Percentiles rank a stretch among this genome's conserved stretches.
phyloP scores from a whole-genome alignment of 2,329 filamentous ascomycete genomes.

The Sclerotinia minor region DNA sequence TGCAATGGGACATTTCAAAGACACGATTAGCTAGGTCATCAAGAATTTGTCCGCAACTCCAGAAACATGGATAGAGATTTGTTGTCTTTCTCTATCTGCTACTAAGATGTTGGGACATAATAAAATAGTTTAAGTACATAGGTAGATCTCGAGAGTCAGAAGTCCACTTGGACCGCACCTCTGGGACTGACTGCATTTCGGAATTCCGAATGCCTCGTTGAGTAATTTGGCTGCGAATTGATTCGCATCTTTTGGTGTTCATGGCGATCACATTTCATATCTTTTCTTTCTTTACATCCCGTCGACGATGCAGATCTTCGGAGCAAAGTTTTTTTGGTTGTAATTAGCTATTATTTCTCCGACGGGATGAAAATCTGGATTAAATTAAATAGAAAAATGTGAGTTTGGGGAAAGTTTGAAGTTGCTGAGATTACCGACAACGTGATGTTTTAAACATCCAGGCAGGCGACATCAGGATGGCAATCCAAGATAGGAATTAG shows the following conservation, averaged over 20 bases:
- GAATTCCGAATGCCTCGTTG: constrained; percentile 2
- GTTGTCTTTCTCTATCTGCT: neutral
- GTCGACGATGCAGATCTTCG: too few relatives aligned
- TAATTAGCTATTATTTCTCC: too few relatives aligned
- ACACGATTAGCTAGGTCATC: too few relatives aligned
- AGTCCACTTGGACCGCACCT: neutral
- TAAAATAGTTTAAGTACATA: neutral
- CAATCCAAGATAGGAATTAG: too few relatives aligned
- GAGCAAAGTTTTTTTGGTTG: too few relatives aligned
- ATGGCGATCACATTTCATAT: neutral
- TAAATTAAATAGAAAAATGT: too few relatives aligned
- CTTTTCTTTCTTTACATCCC: neutral
- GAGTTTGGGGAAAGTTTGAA: too few relatives aligned
- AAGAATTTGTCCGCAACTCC: neutral
- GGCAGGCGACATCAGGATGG: too few relatives aligned
- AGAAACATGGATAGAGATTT: neutral
- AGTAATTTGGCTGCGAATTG: neutral
- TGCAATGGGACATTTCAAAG: too few relatives aligned
- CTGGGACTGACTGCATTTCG: neutral
- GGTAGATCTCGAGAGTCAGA: neutral
- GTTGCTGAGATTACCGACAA: too few relatives aligned
- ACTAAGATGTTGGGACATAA: neutral
- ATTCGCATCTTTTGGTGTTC: neutral
- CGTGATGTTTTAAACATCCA: too few relatives aligned
- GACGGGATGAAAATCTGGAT: too few relatives aligned